Conservation (phyloP, 257 asterid species). For the Solanum acaule region DNA sequence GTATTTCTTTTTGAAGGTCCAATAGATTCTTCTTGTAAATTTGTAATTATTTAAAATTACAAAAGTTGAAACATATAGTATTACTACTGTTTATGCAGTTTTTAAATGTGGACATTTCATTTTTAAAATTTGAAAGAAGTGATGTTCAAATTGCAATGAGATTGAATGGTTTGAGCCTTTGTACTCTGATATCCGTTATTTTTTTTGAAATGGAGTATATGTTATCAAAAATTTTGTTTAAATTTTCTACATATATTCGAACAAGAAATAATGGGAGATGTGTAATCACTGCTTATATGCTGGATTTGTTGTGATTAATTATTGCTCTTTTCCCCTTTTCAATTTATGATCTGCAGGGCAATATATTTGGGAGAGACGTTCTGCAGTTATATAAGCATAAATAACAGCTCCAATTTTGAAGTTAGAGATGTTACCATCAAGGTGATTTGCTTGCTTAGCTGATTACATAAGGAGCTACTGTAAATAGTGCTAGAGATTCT, state of each 20-base stretch:
- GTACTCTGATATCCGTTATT: background rate
- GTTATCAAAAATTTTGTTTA: background rate
- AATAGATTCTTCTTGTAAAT: background rate
- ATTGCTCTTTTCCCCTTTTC: background rate
- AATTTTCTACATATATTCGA: background rate
- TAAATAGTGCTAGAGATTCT: background rate
- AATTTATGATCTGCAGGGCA: conserved; percentile 42
- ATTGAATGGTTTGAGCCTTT: background rate
- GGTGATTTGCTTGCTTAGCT: conserved; percentile 27
- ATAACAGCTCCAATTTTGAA: conserved; percentile 85
- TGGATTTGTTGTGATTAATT: background rate
- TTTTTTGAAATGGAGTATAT: background rate
- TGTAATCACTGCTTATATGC: background rate
- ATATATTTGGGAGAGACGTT: conserved; percentile 98
- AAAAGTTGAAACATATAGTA: background rate
- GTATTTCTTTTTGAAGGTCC: background rate
- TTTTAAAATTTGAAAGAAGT: background rate
- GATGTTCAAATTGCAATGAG: background rate
- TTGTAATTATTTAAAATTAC: background rate
- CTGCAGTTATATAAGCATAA: conserved; percentile 94
- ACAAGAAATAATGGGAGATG: background rate
- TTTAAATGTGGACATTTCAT: background rate
- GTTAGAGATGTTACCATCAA: conserved; percentile 80
- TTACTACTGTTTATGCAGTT: background rate
- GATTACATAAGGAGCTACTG: background rate